These are phyloP conservation scores for Phialophora tarda DNA, from an alignment of 2,329 filamentous ascomycete genomes.

Conservation along the genomic window DNA sequence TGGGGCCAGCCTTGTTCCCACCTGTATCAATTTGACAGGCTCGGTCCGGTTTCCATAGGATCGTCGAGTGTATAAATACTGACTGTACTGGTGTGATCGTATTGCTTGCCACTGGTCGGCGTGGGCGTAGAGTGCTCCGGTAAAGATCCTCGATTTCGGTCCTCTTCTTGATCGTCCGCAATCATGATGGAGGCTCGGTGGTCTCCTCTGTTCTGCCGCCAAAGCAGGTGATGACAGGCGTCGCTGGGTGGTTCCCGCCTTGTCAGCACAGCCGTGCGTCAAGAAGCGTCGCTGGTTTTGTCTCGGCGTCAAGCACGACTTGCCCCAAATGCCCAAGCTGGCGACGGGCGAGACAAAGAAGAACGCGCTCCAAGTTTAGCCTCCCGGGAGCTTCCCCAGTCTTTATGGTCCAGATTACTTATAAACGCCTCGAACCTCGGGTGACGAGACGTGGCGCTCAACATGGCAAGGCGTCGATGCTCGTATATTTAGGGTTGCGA, in stretches of 20 bases:
- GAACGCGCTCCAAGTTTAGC: not conserved
- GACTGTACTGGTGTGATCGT: not conserved
- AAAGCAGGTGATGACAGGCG: too few species aligned
- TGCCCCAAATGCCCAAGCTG: not conserved
- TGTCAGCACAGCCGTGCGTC: not conserved
- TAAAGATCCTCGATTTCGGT: not conserved
- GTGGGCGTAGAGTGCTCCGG: not conserved
- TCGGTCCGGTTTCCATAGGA: not conserved
- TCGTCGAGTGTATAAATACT: not conserved
- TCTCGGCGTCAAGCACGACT: not conserved
- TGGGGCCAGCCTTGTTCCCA: not conserved
- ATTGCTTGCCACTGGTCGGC: not conserved
- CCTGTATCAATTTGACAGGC: not conserved
- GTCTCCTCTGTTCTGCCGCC: not conserved
- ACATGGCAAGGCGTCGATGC: constrained; percentile 6
- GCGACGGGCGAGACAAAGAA: not conserved
- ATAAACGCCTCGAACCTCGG: not conserved
- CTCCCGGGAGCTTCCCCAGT: not conserved
- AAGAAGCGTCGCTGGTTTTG: not conserved
- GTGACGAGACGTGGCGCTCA: not conserved
- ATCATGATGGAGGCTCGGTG: not conserved
- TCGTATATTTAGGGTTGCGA: constrained; percentile 27
- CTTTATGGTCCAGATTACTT: not conserved
- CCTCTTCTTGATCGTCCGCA: not conserved
- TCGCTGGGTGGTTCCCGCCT: not conserved